Percentiles rank a stretch among this genome's conserved stretches.
Conservation (phyloP, 768 basidiomycete genomes). For the Tulasnella calospora region DNA sequence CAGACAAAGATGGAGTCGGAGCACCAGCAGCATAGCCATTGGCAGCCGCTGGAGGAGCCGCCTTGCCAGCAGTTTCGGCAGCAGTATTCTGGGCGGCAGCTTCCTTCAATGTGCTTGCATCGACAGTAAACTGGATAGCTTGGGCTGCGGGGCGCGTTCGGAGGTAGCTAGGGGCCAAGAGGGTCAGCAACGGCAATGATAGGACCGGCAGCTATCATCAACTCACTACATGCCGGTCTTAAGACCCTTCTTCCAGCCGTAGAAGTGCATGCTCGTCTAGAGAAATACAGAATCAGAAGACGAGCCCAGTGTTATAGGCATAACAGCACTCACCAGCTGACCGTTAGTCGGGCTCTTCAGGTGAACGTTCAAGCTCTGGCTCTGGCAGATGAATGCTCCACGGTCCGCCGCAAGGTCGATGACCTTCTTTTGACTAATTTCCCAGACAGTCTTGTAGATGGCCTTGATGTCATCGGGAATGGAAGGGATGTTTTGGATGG, state of each 20-base stretch:
- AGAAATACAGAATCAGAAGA: background rate
- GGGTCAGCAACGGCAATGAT: background rate
- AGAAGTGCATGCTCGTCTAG: constrained; percentile 89
- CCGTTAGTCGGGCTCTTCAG: constrained; percentile 81
- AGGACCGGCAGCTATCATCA: background rate
- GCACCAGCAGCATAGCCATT: background rate
- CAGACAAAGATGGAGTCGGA: background rate
- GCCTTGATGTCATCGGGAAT: constrained; percentile 91
- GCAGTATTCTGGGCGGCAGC: constrained; percentile 27
- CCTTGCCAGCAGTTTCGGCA: constrained; percentile 13
- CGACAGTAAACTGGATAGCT: constrained; percentile 97
- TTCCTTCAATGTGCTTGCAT: constrained; percentile 61
- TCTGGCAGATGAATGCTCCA: constrained; percentile 96
- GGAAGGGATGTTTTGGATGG: constrained; percentile 76
- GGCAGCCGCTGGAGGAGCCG: background rate
- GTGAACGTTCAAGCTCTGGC: constrained; percentile 91
- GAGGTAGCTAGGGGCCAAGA: constrained; percentile 54
- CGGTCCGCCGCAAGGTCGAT: constrained; percentile 98
- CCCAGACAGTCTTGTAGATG: constrained; percentile 99
- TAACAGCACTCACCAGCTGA: constrained; percentile 50
- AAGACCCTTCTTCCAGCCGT: constrained; percentile 99
- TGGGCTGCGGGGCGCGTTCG: constrained; percentile 90
- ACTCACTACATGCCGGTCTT: constrained; percentile 90
- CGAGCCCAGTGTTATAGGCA: constrained; percentile 30
- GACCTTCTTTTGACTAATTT: constrained; percentile 97